Evolutionary conservation across 2,329 filamentous ascomycete species (phyloP).

Genomic region (Whalleya microplaca): DNA sequence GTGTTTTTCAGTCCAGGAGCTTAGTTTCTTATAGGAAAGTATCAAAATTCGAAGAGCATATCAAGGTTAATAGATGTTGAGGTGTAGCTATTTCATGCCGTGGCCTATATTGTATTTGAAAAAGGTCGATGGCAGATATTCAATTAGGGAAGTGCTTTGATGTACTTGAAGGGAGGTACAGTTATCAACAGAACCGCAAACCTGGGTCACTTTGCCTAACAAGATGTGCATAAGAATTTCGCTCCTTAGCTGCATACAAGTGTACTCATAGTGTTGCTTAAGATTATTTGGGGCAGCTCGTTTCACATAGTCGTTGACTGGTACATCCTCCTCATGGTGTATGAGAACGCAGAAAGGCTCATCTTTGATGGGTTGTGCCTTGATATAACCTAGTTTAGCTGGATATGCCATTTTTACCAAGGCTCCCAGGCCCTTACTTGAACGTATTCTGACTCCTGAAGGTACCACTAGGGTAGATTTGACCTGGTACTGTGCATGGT

Average conservation of each 20-base stretch:
- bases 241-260: not conserved
- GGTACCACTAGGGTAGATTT: not conserved
- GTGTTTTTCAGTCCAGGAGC: not conserved
- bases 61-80: not conserved
- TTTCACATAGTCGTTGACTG: not conserved
- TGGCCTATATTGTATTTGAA: not conserved
- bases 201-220: not conserved
- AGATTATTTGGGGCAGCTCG: too few species aligned
- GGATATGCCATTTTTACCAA: not conserved
- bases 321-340: not conserved
- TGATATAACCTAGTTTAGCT: not conserved
- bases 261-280: not conserved
- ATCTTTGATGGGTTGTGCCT: too few species aligned
- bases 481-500: constrained; percentile 10
- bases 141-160: not conserved
- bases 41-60: not conserved
- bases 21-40: not conserved
- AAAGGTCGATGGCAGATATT: too few species aligned
- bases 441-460: not conserved
- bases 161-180: not conserved
- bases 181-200: not conserved
- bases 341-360: not conserved
- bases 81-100: not conserved
- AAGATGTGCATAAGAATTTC: not conserved
- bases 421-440: constrained; percentile 1